Base-by-base conservation (phyloP, 2,329 filamentous ascomycete genomes). In the Penicillium sp. region DNA sequence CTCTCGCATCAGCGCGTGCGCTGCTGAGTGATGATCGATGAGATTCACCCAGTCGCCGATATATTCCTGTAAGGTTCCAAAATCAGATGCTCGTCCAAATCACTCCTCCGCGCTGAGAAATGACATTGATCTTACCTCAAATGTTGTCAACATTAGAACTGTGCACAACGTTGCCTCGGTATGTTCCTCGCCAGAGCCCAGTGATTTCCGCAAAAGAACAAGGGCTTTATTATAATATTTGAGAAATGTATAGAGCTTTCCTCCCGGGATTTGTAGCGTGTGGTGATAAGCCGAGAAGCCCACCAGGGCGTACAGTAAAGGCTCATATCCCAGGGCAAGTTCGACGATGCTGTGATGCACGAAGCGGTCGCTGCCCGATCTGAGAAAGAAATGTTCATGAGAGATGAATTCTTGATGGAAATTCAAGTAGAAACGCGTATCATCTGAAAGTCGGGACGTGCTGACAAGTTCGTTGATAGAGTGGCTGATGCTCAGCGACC, bases 21-120 rank as follows among this genome's bases (percentile, higher is more conserved):
- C 94, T 10, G 93, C 94, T 67, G 88, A 90, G 69, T 96, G 92
- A 69, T 97, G 94, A 21, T 91, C 89, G 73, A 94, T 87, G 15
- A 97, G 79, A 64, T 95, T 96, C 48, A 95, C 85, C 91, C 91
- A 97, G 68, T 99, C 94, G 12, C 94, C 94, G 42, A 97, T 80
- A 64, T 91, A 95, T 74, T 97, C 94, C 90, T 96, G 64, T 39
- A 10, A 42, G 47, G 24, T 42, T 45, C 33, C 31, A 2, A 8
- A 18, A 24, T 33, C 26, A 51, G 36, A 29, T 31, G 42, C 10
- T 26, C 12, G 33, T 10, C 45, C 15, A 47, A 16, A 16, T 15
- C 12, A 4, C 16, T 6, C 21, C 21, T 23, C 13, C 9, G 10
- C 21, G 15, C 7, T 9, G 34, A 12, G 21, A 18, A 43, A 28